These are phyloP conservation scores for Verbascum thapsus DNA, from an alignment of 257 asterid species.

Conservation along the genomic window DNA sequence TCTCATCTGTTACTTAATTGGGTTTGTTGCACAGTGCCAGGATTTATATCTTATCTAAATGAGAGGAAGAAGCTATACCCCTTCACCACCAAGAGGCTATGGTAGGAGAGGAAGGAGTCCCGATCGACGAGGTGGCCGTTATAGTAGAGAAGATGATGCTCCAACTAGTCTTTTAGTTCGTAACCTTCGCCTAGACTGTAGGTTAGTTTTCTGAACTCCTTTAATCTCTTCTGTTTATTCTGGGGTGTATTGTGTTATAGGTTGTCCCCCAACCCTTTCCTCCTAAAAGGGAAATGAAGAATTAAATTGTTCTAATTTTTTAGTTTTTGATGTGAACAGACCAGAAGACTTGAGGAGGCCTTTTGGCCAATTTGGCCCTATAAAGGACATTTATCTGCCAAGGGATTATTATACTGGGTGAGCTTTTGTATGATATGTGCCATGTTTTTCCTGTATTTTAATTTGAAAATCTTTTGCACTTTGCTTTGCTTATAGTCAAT, in stretches of 20 bases:
- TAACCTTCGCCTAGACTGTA: constrained; percentile 90
- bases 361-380: constrained; percentile 81
- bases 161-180: constrained; percentile 95
- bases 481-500: constrained; percentile 8
- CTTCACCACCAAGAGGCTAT: constrained; percentile 94
- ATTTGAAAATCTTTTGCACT: not conserved
- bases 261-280: not conserved
- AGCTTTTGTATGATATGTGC: constrained; percentile 42
- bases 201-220: constrained; percentile 41
- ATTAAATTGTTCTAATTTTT: not conserved
- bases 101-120: constrained; percentile 91
- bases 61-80: constrained; percentile 96
- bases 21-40: constrained; percentile 15
- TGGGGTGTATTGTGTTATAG: not conserved
- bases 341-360: constrained; percentile 89
- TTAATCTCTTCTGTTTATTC: not conserved
- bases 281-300: not conserved
- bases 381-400: constrained; percentile 89
- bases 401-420: constrained; percentile 95
- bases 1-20: not conserved
- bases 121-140: constrained; percentile 59
- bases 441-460: no score
- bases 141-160: constrained; percentile 63
- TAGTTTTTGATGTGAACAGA: constrained; percentile 41
- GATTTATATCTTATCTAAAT: constrained; percentile 34